phyloP scores from a whole-genome alignment of 192 early-diverging fungal species.

The Mortierella hygrophila region DNA sequence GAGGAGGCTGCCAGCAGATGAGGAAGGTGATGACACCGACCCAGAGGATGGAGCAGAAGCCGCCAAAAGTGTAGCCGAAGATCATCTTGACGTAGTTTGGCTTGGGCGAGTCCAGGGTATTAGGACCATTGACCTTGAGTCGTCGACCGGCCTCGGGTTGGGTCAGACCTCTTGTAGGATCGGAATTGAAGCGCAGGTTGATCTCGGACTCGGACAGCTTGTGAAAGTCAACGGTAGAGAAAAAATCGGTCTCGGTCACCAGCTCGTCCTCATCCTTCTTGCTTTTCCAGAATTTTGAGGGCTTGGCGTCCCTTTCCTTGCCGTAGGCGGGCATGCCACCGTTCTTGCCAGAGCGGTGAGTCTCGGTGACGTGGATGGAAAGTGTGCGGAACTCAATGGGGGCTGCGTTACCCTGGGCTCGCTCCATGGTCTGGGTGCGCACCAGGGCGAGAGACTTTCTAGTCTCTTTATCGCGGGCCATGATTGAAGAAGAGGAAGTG shows the following conservation, averaged over 20 bases:
- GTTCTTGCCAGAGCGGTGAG: constrained; percentile 22
- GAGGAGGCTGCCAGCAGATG: constrained; percentile 74
- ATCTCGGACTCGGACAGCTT: constrained; percentile 56
- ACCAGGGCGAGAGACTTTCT: constrained; percentile 32
- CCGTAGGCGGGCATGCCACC: neutral
- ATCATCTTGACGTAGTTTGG: constrained; percentile 58
- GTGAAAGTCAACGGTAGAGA: constrained; percentile 53
- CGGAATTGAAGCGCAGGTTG: constrained; percentile 50
- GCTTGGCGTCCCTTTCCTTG: neutral
- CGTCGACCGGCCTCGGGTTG: constrained; percentile 41
- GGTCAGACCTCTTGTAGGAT: constrained; percentile 41
- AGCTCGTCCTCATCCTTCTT: constrained; percentile 23
- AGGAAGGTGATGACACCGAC: constrained; percentile 72
- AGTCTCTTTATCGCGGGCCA: constrained; percentile 21
- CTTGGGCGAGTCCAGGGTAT: constrained; percentile 52
- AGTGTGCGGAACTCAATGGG: constrained; percentile 61
- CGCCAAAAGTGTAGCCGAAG: constrained; percentile 71
- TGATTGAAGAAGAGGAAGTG: neutral
- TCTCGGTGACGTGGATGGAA: constrained; percentile 60
- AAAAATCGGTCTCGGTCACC: constrained; percentile 40
- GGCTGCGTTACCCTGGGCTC: constrained; percentile 34
- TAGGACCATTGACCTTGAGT: constrained; percentile 55
- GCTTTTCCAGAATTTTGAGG: constrained; percentile 1
- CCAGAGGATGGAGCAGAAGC: constrained; percentile 81
- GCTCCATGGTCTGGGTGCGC: constrained; percentile 43